These are phyloP conservation scores for Diaporthe sp. DNA, from an alignment of 2,329 filamentous ascomycete genomes.

Conservation along the genomic window DNA sequence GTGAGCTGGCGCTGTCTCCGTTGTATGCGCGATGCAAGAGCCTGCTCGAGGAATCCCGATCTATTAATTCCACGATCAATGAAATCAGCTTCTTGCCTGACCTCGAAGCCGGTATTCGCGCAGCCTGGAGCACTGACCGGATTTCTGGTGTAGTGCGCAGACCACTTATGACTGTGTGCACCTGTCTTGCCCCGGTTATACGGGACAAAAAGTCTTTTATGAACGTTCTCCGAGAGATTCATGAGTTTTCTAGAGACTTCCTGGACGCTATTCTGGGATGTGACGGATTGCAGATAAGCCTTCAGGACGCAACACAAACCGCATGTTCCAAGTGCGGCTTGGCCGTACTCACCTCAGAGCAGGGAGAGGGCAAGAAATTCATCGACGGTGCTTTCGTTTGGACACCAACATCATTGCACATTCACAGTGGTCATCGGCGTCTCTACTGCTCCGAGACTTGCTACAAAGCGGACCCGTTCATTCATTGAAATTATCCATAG, in stretches of 20 bases:
- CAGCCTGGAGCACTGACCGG: neutral
- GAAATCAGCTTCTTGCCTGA: conserved; percentile 5
- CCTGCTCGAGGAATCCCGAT: neutral
- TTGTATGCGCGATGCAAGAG: fast-evolving
- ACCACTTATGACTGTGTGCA: neutral
- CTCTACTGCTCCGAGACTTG: neutral
- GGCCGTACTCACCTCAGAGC: neutral
- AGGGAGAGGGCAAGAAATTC: neutral
- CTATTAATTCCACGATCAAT: neutral
- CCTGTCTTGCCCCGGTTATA: neutral
- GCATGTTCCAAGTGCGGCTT: neutral
- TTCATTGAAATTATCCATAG: neutral
- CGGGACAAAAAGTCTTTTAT: neutral
- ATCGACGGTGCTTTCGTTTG: neutral
- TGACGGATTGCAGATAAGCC: neutral
- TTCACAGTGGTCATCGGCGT: neutral
- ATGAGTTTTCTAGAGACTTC: neutral
- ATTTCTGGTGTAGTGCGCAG: neutral
- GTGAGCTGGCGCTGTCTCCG: fast-evolving
- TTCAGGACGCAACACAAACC: neutral
- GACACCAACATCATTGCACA: neutral
- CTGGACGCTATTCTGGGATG: conserved; percentile 1
- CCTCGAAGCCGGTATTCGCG: conserved; percentile 9
- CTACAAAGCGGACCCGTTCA: neutral
- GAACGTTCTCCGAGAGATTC: neutral